Base-by-base conservation (phyloP, 306 rosid species). In the Rosa lucieae region DNA sequence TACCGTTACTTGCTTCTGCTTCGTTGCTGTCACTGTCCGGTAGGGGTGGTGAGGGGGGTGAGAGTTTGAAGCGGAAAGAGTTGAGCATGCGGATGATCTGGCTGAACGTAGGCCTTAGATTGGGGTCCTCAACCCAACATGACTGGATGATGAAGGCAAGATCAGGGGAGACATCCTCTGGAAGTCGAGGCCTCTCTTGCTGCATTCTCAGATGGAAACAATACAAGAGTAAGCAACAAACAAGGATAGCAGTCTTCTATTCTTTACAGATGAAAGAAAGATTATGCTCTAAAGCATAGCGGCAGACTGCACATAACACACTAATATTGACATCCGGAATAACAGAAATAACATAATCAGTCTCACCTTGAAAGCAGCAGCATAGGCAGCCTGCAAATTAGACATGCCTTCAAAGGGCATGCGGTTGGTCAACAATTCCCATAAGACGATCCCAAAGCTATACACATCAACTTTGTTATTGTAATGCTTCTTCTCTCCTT, bases 351-450 rank as follows among this genome's bases (percentile, higher is more conserved):
- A 26, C 2, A 12, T 40, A 42, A 65, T 74, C 39, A 44, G 80
- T 43, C 78, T 74, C 82, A 95, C 99, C 99, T 95, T 95, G 80
- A 95, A 95, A 52, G 99, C 99, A 82, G 99, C 99, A 72, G 98
- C 98, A 84, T 95, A 95, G 48, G 99, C 99, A 72, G 99, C 99
- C 86, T 95, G 99, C 86, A 95, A 87, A 89, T 95, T 95, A 49
- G 99, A 95, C 99, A 95, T 95, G 85, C 99, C 99, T 83, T 95
- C 99, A 73, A 95, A 95, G 18, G 99, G 99, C 99, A 95, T 91
- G 67, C 99, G 98, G 76, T 95, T 95, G 67, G 99, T 95, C 86
- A 95, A 80, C 59, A 95, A 84, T 85, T 95, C 99, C 99, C 99
- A 95, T 67, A 95, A 82, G 82, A 95, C 99, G 73, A 95, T 90